These are phyloP conservation scores for Mallotus nudiflorus DNA, from an alignment of 345 rosid species.

Conservation along the genomic window DNA sequence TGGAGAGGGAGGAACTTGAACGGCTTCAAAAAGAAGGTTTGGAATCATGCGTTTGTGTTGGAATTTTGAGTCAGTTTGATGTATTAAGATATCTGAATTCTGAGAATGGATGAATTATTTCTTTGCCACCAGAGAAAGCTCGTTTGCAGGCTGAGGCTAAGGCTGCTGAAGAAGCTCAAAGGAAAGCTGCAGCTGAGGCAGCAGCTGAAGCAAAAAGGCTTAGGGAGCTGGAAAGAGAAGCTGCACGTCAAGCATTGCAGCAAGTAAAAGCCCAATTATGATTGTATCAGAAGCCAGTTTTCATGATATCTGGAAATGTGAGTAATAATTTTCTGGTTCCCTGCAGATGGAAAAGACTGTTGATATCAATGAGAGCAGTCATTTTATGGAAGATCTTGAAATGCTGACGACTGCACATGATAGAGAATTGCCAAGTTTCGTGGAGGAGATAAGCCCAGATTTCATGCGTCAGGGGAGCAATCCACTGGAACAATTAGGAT, in stretches of 20 bases:
- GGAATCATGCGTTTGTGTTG: not conserved
- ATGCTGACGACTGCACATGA: slow-evolving; percentile 57
- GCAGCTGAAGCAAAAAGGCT: slow-evolving; percentile 74
- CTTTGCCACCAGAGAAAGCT: slow-evolving; percentile 58
- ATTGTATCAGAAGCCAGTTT: not conserved
- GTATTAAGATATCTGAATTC: slow-evolving; percentile 1
- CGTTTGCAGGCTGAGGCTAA: slow-evolving; percentile 80
- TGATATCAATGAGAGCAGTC: slow-evolving; percentile 76
- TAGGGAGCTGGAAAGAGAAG: slow-evolving; percentile 85
- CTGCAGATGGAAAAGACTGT: slow-evolving; percentile 94
- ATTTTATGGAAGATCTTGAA: slow-evolving; percentile 80
- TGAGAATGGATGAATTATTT: slow-evolving; percentile 1
- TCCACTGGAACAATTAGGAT: slow-evolving; percentile 77
- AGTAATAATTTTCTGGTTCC: slow-evolving; percentile 6
- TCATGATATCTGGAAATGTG: not conserved
- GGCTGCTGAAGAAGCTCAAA: slow-evolving; percentile 80
- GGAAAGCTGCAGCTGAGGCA: slow-evolving; percentile 72
- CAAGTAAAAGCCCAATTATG: slow-evolving; percentile 39
- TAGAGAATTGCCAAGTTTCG: slow-evolving; percentile 49
- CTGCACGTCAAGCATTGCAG: slow-evolving; percentile 80
- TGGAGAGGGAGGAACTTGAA: slow-evolving; percentile 79
- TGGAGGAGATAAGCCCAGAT: slow-evolving; percentile 59
- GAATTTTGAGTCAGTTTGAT: not conserved
- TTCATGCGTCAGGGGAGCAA: slow-evolving; percentile 71
- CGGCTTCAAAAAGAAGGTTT: slow-evolving; percentile 77